Base-by-base conservation (phyloP, 2,329 filamentous ascomycete genomes). In the Calonectria henricotiae region DNA sequence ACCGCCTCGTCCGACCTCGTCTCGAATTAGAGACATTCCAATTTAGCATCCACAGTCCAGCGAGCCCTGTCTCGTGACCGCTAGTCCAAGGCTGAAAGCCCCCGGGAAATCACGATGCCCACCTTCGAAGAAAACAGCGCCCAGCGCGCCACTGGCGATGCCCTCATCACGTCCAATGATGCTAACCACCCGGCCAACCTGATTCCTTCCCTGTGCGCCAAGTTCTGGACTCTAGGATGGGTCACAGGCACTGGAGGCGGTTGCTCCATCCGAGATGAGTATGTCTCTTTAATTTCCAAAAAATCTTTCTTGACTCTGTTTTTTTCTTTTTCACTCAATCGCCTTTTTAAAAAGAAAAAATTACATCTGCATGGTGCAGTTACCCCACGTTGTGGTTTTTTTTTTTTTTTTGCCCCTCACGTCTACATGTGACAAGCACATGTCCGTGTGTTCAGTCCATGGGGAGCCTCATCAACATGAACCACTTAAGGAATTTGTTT, bases 141-240 rank as follows among this genome's bases (percentile, higher is more conserved):
- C 41, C 64, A 62, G 51, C 71, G 69, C 39, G 54, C 67, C 63
- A 67, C 67, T 64, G 71, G 73, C 37, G 76, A 77, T 71, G 76
- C 74, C 66, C 87, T 92, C 72, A 84, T 93, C 80, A 83, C 83
- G 44, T 92, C 91, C 12, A 80, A 84, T 35, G 91, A 98, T 81
- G 92, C 93, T 5, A 86, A 94, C 71, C 96, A 99, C 83, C 96
- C 96, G 25, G 95, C 96, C 75, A 99, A 99, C 85, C 89, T 97
- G 78, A 98, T 98, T 75, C 96, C 95, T 73, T 92, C 93, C 58
- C 89, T 99, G 60, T 99, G 96, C 85, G 93, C 93, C 79, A 96
- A 96, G 81, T 99, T 99, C 85, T 99, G 98, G 89, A 94, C 89
- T 20, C 87, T 97, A 77, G 96, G 96, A 77, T 98, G 96, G 96